These are phyloP conservation scores for Irpex sp. DNA, from an alignment of 1,284 basidiomycete genomes.

Conservation along the genomic window DNA sequence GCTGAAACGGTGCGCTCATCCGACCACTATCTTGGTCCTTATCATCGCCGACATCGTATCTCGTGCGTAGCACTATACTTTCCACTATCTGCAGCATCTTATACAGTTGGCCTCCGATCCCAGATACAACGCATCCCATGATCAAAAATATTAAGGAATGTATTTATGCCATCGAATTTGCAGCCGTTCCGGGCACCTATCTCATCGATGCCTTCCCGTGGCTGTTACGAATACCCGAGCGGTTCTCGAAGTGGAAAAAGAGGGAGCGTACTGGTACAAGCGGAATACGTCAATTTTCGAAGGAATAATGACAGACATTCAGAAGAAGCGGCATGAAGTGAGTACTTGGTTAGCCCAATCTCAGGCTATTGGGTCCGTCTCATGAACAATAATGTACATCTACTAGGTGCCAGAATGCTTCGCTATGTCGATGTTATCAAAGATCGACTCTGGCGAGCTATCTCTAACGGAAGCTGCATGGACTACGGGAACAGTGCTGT, in stretches of 20 bases:
- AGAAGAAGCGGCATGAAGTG: background rate
- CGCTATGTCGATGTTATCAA: background rate
- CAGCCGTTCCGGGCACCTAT: too few species aligned
- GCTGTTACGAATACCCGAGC: too few species aligned
- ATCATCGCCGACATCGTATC: background rate
- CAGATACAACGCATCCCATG: too few species aligned
- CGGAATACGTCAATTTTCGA: too few species aligned
- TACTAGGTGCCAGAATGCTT: background rate
- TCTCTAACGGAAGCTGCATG: background rate
- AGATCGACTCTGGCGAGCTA: background rate
- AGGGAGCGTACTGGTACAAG: too few species aligned
- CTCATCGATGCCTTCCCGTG: too few species aligned
- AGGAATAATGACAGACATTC: background rate
- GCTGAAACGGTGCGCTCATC: too few species aligned
- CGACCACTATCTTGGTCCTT: too few species aligned
- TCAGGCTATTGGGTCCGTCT: background rate
- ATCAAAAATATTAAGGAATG: too few species aligned
- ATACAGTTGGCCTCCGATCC: too few species aligned
- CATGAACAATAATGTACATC: background rate
- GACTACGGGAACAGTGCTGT: background rate
- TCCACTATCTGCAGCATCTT: background rate
- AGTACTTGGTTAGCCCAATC: background rate
- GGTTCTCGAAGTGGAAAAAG: too few species aligned
- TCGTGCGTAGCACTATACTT: background rate
- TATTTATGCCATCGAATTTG: too few species aligned